These are phyloP conservation scores for Escovopsis sp. DNA, from an alignment of 2,329 filamentous ascomycete genomes.

Conservation along the genomic window DNA sequence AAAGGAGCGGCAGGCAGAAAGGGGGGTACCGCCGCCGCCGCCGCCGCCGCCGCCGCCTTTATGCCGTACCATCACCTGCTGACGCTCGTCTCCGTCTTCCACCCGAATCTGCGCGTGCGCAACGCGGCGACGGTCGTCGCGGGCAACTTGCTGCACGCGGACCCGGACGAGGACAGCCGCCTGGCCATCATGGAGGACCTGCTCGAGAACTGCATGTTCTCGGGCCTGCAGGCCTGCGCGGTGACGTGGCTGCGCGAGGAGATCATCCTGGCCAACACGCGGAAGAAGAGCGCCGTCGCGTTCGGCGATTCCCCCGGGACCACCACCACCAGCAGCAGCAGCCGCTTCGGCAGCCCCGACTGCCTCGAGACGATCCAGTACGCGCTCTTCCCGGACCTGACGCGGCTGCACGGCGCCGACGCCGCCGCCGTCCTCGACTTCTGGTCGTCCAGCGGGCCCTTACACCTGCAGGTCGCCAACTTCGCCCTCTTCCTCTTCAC, in stretches of 20 bases:
- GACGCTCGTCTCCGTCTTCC: slow-evolving; percentile 41
- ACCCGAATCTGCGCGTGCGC: slow-evolving; percentile 36
- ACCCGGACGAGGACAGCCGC: slow-evolving; percentile 42
- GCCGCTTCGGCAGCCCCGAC: slow-evolving; percentile 34
- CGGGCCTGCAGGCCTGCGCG: slow-evolving; percentile 45
- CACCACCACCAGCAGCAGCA: no score
- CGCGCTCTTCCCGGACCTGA: slow-evolving; percentile 41
- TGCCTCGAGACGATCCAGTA: slow-evolving; percentile 46
- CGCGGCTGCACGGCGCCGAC: slow-evolving; percentile 27
- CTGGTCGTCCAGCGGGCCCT: slow-evolving; percentile 34
- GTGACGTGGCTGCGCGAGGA: slow-evolving; percentile 50
- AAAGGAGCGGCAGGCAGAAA: slow-evolving; percentile 26
- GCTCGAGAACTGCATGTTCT: slow-evolving; percentile 49
- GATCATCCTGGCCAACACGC: slow-evolving; percentile 25
- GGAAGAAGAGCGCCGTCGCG: slow-evolving; percentile 14
- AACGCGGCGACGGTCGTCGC: slow-evolving; percentile 40
- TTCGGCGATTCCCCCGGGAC: no score
- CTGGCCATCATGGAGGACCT: slow-evolving; percentile 49
- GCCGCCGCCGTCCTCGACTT: slow-evolving; percentile 32
- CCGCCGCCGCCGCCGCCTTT: slow-evolving; percentile 25
- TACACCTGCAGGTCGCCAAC: slow-evolving; percentile 45
- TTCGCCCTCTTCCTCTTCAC: slow-evolving; percentile 42
- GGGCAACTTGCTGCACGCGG: slow-evolving; percentile 38
- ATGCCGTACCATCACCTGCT: slow-evolving; percentile 46
- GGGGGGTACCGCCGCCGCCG: slow-evolving; percentile 22